phyloP scores from a whole-genome alignment of 2,329 filamentous ascomycete genomes.

The Neonectria hederae region DNA sequence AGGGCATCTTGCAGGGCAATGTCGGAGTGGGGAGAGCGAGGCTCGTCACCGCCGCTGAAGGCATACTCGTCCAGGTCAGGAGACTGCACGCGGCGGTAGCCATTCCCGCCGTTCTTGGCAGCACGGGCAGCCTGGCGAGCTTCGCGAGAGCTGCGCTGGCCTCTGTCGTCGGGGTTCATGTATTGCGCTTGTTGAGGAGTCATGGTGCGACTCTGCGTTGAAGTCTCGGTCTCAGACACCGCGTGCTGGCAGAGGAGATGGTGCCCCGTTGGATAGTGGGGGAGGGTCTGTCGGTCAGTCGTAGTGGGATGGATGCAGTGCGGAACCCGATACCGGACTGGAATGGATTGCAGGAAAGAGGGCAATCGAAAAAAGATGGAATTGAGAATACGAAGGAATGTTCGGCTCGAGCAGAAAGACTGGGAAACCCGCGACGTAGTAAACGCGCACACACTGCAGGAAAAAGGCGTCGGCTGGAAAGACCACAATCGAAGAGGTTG shows the following conservation, averaged over 20 bases:
- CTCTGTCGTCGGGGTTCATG: conserved; percentile 26
- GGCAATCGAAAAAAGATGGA: not conserved
- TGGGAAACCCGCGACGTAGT: not conserved
- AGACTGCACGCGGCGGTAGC: conserved; percentile 39
- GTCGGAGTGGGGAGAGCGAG: conserved; percentile 41
- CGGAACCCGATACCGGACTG: not conserved
- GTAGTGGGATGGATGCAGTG: not conserved
- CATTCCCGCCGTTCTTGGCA: conserved; percentile 36
- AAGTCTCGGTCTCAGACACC: not conserved
- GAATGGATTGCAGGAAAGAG: too few relatives aligned
- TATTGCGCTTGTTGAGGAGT: conserved; percentile 18
- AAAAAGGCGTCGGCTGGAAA: not conserved
- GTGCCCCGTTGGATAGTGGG: not conserved
- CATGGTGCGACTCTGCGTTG: conserved; percentile 5
- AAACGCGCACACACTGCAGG: not conserved
- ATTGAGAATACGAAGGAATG: not conserved
- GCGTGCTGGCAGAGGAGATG: not conserved
- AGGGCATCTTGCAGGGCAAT: conserved; percentile 43
- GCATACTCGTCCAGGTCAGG: conserved; percentile 40
- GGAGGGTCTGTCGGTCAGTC: not conserved
- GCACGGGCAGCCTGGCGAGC: conserved; percentile 38
- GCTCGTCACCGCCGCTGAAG: conserved; percentile 36
- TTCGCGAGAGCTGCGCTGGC: conserved; percentile 39
- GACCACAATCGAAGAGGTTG: conserved; percentile 9
- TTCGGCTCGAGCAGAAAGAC: not conserved